Evolutionary conservation across 176 grass and related monocot species (phyloP).

Genomic region (Oryza nivara): DNA sequence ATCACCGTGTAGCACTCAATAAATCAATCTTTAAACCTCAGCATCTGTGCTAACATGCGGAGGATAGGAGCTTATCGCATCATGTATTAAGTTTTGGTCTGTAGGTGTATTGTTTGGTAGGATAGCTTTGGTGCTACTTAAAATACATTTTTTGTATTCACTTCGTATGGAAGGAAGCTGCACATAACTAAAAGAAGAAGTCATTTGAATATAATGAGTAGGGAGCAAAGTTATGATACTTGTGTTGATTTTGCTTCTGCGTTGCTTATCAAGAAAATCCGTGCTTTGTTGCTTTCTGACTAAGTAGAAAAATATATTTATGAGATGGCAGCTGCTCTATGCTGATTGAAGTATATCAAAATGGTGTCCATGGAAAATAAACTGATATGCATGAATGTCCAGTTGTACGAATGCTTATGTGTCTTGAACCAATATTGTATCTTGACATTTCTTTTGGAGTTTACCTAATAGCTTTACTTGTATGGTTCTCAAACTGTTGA

Average conservation of each 20-base stretch:
- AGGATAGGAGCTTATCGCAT: no score
- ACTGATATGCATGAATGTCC: not conserved
- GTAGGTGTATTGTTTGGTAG: not conserved
- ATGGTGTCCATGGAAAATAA: not conserved
- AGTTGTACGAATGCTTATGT: not conserved
- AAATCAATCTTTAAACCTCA: not conserved
- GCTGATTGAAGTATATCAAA: not conserved
- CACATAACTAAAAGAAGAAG: not conserved
- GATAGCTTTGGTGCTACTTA: not conserved
- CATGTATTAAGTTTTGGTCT: not conserved
- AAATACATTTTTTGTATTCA: not conserved
- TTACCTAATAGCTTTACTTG: constrained; percentile 2
- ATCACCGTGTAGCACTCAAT: not conserved
- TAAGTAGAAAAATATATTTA: not conserved
- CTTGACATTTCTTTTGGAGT: not conserved
- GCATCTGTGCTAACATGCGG: not conserved
- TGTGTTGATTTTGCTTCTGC: not conserved
- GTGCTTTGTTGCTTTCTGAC: not conserved
- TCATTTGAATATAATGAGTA: not conserved
- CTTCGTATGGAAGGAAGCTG: constrained; percentile 35
- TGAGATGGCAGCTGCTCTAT: not conserved
- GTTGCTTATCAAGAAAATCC: not conserved
- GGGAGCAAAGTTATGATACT: not conserved
- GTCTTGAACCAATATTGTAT: not conserved
- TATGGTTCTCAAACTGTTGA: constrained; percentile 19